A percentile compares a stretch with the other conserved stretches of the same genome.
Evolutionary conservation across 2,329 filamentous ascomycete genomes (phyloP).

Genomic region (Herpotrichia juniperi): DNA sequence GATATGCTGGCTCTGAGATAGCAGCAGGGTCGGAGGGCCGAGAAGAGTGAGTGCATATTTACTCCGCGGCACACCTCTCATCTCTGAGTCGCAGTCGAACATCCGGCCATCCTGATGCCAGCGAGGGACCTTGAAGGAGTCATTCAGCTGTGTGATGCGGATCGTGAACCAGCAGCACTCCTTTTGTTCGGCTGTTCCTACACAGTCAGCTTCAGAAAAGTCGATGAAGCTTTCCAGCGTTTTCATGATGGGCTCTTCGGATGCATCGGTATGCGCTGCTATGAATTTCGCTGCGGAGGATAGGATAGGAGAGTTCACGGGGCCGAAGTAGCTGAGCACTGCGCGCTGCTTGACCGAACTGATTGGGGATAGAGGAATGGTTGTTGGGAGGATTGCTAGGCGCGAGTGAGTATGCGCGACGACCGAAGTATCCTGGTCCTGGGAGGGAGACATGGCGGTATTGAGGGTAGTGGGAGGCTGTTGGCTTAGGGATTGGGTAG

Average conservation of each 20-base stretch:
- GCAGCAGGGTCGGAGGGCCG: slow-evolving; percentile 8
- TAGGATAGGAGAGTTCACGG: background rate
- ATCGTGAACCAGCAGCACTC: slow-evolving; percentile 10
- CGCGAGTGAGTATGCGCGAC: background rate
- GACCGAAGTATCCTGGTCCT: too few species aligned
- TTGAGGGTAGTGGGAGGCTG: too few species aligned
- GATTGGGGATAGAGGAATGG: background rate
- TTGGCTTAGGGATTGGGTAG: too few species aligned
- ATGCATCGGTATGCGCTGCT: background rate
- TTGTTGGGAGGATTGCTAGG: background rate
- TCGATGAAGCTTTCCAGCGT: slow-evolving; percentile 4
- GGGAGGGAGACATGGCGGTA: too few species aligned
- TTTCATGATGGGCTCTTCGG: background rate
- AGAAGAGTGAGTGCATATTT: slow-evolving; percentile 13
- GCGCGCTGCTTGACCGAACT: background rate
- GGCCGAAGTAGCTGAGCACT: slow-evolving; percentile 11
- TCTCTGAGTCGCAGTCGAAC: slow-evolving; percentile 5
- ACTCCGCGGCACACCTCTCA: slow-evolving; percentile 4
- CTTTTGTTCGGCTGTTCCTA: slow-evolving; percentile 5
- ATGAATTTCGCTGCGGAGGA: slow-evolving; percentile 8
- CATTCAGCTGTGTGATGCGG: slow-evolving; percentile 6
- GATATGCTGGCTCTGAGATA: background rate
- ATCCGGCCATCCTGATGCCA: slow-evolving; percentile 18
- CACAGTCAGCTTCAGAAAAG: slow-evolving; percentile 6
- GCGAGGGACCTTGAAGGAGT: slow-evolving; percentile 7